Conservation (phyloP, 2,329 filamentous ascomycete species). For the Venturia asperata region DNA sequence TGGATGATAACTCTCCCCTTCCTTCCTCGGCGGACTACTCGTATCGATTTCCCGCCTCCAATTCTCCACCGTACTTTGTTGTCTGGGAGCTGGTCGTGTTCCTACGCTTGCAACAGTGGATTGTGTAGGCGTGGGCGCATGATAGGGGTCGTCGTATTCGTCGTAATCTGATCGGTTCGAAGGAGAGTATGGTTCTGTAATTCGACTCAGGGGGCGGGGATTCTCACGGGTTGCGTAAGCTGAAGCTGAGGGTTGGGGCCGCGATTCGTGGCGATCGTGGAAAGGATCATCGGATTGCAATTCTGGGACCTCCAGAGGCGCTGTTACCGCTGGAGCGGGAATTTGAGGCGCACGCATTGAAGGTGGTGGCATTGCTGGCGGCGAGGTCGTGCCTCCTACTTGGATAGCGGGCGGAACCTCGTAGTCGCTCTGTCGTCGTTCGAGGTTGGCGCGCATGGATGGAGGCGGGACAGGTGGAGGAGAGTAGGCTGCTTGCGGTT, state of each 20-base stretch:
- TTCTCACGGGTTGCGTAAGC: neutral
- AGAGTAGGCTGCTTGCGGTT: constrained; percentile 14
- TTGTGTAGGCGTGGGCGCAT: neutral
- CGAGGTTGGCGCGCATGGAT: constrained; percentile 17
- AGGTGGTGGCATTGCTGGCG: constrained; percentile 3
- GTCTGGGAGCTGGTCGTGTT: constrained; percentile 13
- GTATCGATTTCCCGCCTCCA: constrained; percentile 22
- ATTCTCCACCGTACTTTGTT: constrained; percentile 19
- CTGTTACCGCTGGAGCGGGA: neutral
- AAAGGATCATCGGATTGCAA: constrained; percentile 11
- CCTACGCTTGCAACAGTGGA: constrained; percentile 15
- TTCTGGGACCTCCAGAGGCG: neutral
- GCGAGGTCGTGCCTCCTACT: neutral
- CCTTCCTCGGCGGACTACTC: neutral
- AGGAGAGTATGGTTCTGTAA: constrained; percentile 8
- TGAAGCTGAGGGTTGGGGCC: constrained; percentile 4
- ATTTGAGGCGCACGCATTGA: neutral
- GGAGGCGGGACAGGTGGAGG: constrained; percentile 19
- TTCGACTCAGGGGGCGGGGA: constrained; percentile 8
- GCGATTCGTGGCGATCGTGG: constrained; percentile 5
- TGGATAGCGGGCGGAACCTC: neutral
- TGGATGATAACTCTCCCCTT: constrained; percentile 26
- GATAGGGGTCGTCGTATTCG: constrained; percentile 15
- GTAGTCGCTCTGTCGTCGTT: neutral
- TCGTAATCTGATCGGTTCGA: constrained; percentile 1